phyloP scores from a whole-genome alignment of 139 green algal genomes.

The Mesotaenium endlicherianum region DNA sequence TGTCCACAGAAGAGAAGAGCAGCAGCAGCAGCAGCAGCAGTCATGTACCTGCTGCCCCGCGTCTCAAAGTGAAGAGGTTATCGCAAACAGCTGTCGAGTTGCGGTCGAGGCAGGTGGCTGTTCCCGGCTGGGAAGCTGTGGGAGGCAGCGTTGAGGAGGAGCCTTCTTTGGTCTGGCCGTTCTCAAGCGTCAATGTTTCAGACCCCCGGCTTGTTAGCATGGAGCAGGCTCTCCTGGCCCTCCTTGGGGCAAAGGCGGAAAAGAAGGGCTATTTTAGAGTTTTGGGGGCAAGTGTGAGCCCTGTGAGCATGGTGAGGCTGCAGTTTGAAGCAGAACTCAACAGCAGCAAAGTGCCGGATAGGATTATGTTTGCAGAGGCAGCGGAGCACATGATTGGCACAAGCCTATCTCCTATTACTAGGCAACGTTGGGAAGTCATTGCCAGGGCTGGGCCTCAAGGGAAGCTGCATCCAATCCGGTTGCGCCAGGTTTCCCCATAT shows the following conservation, averaged over 20 bases:
- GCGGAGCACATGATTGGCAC: too few species aligned
- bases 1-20: background rate
- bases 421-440: too few species aligned
- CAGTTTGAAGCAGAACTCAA: background rate
- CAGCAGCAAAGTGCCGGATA: too few species aligned
- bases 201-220: background rate
- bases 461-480: too few species aligned
- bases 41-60: background rate
- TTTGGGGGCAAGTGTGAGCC: background rate
- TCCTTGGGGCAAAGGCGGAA: background rate
- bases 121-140: background rate
- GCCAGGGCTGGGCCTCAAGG: too few species aligned
- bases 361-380: too few species aligned
- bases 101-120: background rate
- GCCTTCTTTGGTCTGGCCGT: background rate
- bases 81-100: conserved; percentile 1
- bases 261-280: background rate
- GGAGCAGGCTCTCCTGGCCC: conserved; percentile 2
- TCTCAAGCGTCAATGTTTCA: background rate
- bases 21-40: background rate
- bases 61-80: conserved; percentile 18
- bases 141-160: background rate
- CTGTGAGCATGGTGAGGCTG: conserved; percentile 2
- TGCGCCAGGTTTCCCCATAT: too few species aligned
- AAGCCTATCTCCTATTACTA: too few species aligned